Conservation (phyloP, 768 basidiomycete species). For the Rickenella mellea region DNA sequence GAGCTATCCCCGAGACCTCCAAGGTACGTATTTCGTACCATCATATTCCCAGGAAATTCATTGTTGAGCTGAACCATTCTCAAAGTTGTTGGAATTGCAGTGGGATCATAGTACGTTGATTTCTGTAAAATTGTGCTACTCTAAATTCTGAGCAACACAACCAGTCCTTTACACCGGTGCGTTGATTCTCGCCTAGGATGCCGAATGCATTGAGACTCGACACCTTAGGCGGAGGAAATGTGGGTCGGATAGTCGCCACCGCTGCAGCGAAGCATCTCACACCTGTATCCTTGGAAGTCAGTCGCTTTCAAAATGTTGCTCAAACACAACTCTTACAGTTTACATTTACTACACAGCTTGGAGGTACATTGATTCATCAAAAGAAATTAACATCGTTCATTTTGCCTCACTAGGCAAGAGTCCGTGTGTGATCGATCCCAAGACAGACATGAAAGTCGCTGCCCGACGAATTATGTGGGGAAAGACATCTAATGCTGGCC, state of each 20-base stretch:
- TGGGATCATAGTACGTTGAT: conserved; percentile 47
- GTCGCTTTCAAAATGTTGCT: conserved; percentile 3
- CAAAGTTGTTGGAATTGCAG: conserved; percentile 58
- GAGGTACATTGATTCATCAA: conserved; percentile 20
- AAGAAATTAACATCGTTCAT: neutral
- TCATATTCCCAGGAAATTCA: neutral
- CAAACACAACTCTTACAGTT: neutral
- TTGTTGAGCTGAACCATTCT: neutral
- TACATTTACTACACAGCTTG: conserved; percentile 29
- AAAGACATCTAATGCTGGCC: conserved; percentile 64
- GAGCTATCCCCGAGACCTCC: conserved; percentile 54
- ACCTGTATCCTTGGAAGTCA: conserved; percentile 50
- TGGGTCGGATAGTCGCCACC: conserved; percentile 56
- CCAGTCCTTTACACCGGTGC: conserved; percentile 55
- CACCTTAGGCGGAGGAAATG: conserved; percentile 30
- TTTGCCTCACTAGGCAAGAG: conserved; percentile 39
- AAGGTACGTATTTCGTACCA: conserved; percentile 23
- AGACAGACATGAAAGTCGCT: conserved; percentile 52
- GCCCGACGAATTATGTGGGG: conserved; percentile 77
- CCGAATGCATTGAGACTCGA: neutral
- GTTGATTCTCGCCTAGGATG: neutral
- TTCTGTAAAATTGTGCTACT: conserved; percentile 5
- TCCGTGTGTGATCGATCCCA: conserved; percentile 66
- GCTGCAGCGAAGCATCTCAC: conserved; percentile 75
- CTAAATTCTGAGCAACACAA: neutral